These are phyloP conservation scores for Lactarius psammicola DNA, from an alignment of 768 basidiomycete genomes.

Conservation along the genomic window DNA sequence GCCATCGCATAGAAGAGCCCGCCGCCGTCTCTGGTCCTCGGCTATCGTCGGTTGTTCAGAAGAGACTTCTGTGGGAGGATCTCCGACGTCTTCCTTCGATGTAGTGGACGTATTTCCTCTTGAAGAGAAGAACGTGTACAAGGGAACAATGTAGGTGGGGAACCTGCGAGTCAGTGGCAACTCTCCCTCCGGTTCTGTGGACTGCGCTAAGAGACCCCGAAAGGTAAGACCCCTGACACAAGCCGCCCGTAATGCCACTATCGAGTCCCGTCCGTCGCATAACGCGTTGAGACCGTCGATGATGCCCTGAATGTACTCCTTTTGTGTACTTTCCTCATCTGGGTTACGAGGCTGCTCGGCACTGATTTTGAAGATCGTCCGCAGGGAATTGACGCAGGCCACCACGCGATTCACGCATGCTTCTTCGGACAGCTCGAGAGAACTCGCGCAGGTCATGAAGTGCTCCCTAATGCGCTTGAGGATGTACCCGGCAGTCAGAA, in stretches of 20 bases:
- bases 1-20: conserved; percentile 5
- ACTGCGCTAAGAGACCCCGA: conserved; percentile 6
- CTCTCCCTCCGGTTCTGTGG: not conserved
- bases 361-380: conserved; percentile 8
- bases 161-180: not conserved
- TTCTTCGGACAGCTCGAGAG: conserved; percentile 8
- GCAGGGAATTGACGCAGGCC: conserved; percentile 9
- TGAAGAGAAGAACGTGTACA: not conserved
- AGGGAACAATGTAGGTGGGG: not conserved
- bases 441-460: conserved; percentile 16
- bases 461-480: conserved; percentile 13
- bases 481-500: not conserved
- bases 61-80: not conserved
- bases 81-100: not conserved
- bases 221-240: conserved; percentile 9
- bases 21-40: not conserved
- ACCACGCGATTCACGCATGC: conserved; percentile 7
- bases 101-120: not conserved
- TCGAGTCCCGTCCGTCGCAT: not conserved
- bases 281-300: not conserved
- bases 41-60: not conserved
- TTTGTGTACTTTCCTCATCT: not conserved
- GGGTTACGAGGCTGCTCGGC: not conserved
- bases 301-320: not conserved
- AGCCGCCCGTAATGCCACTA: conserved; percentile 8